Conservation (phyloP, 2,329 filamentous ascomycete species). For the Ascosphaera apis region DNA sequence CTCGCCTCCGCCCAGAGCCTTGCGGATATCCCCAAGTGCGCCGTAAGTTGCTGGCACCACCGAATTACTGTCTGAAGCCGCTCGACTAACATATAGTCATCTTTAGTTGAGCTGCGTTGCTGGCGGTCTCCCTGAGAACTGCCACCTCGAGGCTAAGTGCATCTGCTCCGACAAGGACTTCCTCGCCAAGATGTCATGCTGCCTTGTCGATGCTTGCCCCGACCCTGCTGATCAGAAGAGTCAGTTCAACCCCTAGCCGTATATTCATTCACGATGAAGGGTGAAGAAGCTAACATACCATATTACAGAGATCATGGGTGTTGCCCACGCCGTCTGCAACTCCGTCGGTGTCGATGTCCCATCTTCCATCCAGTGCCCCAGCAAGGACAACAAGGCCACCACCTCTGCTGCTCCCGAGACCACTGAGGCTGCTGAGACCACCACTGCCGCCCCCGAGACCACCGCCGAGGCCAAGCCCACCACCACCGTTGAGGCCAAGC, state of each 20-base stretch:
- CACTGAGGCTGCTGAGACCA: neutral
- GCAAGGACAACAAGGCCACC: too few relatives aligned
- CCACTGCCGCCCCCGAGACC: neutral
- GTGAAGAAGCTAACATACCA: too few relatives aligned
- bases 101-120: neutral
- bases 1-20: slow-evolving; percentile 24
- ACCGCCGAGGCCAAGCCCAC: neutral
- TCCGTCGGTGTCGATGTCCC: too few relatives aligned
- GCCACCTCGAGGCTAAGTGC: neutral
- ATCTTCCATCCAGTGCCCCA: too few relatives aligned
- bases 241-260: too few relatives aligned
- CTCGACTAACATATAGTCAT: slow-evolving; percentile 2
- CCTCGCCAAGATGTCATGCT: too few relatives aligned
- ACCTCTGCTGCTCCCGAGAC: neutral
- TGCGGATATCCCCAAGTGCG: slow-evolving; percentile 27
- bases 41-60: slow-evolving; percentile 22
- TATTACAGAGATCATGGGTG: too few relatives aligned
- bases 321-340: too few relatives aligned
- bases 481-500: neutral
- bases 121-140: neutral
- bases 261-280: too few relatives aligned
- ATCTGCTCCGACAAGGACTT: neutral
- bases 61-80: slow-evolving; percentile 6
- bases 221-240: too few relatives aligned
- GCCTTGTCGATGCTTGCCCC: too few relatives aligned